Evolutionary conservation across 768 basidiomycete species (phyloP).

Genomic region (Terana coerulea): DNA sequence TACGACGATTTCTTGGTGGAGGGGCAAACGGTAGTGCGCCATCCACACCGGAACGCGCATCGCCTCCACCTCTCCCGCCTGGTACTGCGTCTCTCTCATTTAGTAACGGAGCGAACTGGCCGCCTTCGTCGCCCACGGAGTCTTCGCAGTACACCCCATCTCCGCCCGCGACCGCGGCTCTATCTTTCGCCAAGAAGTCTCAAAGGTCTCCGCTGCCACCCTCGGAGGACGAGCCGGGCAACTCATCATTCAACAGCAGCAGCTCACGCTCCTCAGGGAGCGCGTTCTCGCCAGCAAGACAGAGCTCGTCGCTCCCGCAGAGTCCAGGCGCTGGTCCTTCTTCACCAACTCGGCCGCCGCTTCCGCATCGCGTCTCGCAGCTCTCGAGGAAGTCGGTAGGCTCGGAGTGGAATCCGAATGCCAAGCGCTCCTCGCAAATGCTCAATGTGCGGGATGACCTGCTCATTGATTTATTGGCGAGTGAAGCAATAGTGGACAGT

Average conservation of each 20-base stretch:
- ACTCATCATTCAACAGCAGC: slow-evolving; percentile 25
- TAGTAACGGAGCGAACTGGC: slow-evolving; percentile 21
- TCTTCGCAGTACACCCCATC: slow-evolving; percentile 21
- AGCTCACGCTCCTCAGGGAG: slow-evolving; percentile 21
- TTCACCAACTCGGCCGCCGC: slow-evolving; percentile 29
- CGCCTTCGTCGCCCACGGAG: slow-evolving; percentile 18
- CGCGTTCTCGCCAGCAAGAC: slow-evolving; percentile 25
- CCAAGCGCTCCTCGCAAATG: slow-evolving; percentile 41
- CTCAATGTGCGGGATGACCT: slow-evolving; percentile 76
- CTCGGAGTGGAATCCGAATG: slow-evolving; percentile 29
- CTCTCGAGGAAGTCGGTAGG: slow-evolving; percentile 34
- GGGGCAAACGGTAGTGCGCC: slow-evolving; percentile 8
- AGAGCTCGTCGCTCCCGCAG: slow-evolving; percentile 18
- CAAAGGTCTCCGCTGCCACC: slow-evolving; percentile 30
- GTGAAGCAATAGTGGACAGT: slow-evolving; percentile 93
- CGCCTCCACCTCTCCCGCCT: slow-evolving; percentile 42
- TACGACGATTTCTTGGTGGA: slow-evolving; percentile 27
- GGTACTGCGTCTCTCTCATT: slow-evolving; percentile 14
- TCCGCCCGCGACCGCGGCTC: slow-evolving; percentile 38
- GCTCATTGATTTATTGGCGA: slow-evolving; percentile 84
- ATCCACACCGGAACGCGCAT: slow-evolving; percentile 33
- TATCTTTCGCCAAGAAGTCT: slow-evolving; percentile 50
- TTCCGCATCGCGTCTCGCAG: slow-evolving; percentile 26
- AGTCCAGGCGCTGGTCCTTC: slow-evolving; percentile 40
- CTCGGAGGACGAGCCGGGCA: slow-evolving; percentile 25